Base-by-base conservation (phyloP, 1,284 basidiomycete genomes). In the Pholiota adiposa region DNA sequence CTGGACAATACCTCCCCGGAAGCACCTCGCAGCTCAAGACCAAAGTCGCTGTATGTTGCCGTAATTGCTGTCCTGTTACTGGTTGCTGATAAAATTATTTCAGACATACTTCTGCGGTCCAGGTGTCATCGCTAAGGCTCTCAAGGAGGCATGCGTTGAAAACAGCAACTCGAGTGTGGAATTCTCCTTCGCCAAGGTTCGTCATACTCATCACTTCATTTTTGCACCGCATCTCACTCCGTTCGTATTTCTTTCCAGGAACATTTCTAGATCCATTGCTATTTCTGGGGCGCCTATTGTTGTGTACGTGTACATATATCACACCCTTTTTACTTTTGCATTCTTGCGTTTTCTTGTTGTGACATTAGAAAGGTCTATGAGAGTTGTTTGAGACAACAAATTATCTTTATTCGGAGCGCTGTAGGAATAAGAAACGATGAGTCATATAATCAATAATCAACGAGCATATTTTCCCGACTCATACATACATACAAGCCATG, bases 81-180 rank as follows among this genome's bases (percentile, higher is more conserved):
- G 33, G n/a, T 18, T 36, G 5, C n/a, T 56, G 21, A 58, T 49
- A 9, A 27, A 49, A 58, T 52, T 41, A 49, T 36, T 54, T n/a
- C 67, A 90, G 88, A 92, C 91, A 18, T 94, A 93, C 76, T 94
- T 93, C 80, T 94, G 93, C 69, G 93, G 93, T 61, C 90, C 92
- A 33, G 82, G 81, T 60, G 79, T 72, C 33, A 80, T 95, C 54
- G 92, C 90, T 33, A 90, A 89, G 69, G 78, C 84, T 14, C 87
- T 95, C 73, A 88, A 89, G 72, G 82, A 85, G 61, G 89, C 89
- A 12, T 86, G 87, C 21, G 69, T 83, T 43, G 78, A 81, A 50
- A 77, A 86, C 63, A 82, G 79, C 12, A 82, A 78, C 52, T 70
- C 84, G 8, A 77, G 78, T 46, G 83, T 94, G 49, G 76, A 88